Percentiles rank a stretch among this genome's conserved stretches.
These are phyloP conservation scores for Centrapalus pauciflorus DNA, from an alignment of 129 eudicot genomes.

Conservation along the genomic window DNA sequence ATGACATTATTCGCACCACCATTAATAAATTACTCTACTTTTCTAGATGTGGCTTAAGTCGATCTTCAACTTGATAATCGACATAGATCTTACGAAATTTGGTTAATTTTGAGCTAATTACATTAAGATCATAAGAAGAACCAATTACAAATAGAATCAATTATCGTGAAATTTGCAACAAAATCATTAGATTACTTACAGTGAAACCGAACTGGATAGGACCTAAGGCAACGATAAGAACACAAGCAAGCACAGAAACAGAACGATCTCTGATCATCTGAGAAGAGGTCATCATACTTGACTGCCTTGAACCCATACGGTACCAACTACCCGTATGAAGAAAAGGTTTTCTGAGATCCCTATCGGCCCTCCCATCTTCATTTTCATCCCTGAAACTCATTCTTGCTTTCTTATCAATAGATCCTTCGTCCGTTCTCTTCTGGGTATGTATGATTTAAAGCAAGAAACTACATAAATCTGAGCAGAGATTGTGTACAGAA, in stretches of 20 bases:
- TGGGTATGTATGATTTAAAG: neutral
- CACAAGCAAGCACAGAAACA: conserved; percentile 92
- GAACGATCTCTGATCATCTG: conserved; percentile 83
- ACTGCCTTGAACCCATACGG: conserved; percentile 85
- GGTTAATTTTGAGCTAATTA: neutral
- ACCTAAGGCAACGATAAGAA: conserved; percentile 83
- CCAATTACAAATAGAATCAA: neutral
- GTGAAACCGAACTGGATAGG: conserved; percentile 98
- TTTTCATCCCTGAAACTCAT: conserved; percentile 77
- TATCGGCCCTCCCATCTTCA: conserved; percentile 42
- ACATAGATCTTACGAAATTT: conserved; percentile 2
- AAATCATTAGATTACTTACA: conserved; percentile 31
- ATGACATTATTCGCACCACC: neutral
- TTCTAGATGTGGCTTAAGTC: conserved; percentile 2
- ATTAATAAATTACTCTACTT: neutral
- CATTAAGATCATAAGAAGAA: conserved; percentile 3
- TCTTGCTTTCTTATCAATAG: neutral
- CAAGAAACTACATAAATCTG: neutral
- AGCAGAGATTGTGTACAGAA: neutral
- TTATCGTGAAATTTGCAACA: neutral
- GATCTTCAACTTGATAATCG: neutral
- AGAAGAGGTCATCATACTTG: conserved; percentile 86
- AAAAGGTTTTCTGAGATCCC: conserved; percentile 82
- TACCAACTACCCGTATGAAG: conserved; percentile 97
- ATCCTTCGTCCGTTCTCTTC: neutral